Percentiles rank a stretch among this genome's conserved stretches.
Evolutionary conservation across 192 early-diverging fungal genomes (phyloP).

Genomic region (Linnemannia hyalina): DNA sequence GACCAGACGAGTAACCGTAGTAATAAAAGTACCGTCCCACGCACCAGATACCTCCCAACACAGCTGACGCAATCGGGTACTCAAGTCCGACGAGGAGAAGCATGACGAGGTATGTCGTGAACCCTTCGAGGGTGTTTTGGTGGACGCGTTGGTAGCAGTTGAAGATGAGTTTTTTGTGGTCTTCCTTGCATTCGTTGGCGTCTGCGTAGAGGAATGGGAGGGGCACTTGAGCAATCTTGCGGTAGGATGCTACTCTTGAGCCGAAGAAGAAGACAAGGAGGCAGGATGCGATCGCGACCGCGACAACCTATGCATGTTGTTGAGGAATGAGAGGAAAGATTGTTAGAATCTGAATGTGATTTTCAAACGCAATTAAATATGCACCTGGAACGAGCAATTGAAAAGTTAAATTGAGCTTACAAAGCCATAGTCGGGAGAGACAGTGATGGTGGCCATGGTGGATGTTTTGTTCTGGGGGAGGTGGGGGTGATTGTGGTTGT

Average conservation of each 20-base stretch:
- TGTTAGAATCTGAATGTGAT: background rate
- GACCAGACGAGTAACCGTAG: constrained; percentile 69
- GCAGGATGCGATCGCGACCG: constrained; percentile 38
- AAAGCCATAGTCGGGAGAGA: constrained; percentile 69
- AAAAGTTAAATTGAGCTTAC: constrained; percentile 42
- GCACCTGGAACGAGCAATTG: background rate
- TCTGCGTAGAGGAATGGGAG: constrained; percentile 78
- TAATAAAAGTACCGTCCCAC: constrained; percentile 65
- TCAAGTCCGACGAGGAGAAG: constrained; percentile 66
- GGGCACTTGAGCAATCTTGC: constrained; percentile 72
- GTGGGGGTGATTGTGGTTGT: too few species aligned
- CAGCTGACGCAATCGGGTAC: constrained; percentile 67
- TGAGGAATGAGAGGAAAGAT: too few species aligned
- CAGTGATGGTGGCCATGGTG: constrained; percentile 54
- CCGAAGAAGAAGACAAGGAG: constrained; percentile 62
- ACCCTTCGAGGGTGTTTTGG: constrained; percentile 77
- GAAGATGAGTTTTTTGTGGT: constrained; percentile 74
- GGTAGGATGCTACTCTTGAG: constrained; percentile 58
- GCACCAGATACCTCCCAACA: constrained; percentile 64
- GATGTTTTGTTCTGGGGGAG: background rate
- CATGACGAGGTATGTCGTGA: constrained; percentile 59
- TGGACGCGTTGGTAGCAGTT: constrained; percentile 78
- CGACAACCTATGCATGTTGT: constrained; percentile 48
- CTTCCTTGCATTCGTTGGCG: constrained; percentile 67
- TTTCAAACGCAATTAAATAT: background rate